Conservation (phyloP, 495 filamentous ascomycete species). For the Oidiodendron maius region DNA sequence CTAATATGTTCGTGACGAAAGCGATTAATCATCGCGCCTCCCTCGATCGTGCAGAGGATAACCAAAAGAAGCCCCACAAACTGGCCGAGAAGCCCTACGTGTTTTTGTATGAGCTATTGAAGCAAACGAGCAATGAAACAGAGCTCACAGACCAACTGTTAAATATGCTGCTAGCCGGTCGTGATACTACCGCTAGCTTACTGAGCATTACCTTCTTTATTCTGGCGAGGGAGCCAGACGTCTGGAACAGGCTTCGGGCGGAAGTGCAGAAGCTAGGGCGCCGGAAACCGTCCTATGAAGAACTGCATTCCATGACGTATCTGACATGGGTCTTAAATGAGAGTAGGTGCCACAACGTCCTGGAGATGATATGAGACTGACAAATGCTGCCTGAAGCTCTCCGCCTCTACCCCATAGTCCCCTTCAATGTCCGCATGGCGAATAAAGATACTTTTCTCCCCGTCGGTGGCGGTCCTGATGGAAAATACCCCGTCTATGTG, state of each 20-base stretch:
- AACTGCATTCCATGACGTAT: constrained; percentile 25
- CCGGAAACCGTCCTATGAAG: constrained; percentile 13
- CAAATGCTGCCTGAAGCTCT: constrained; percentile 21
- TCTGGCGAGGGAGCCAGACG: constrained; percentile 59
- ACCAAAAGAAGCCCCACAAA: not conserved
- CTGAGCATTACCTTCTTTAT: constrained; percentile 60
- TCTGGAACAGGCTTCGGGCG: constrained; percentile 56
- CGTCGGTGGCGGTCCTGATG: constrained; percentile 40
- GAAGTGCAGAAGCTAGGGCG: constrained; percentile 23
- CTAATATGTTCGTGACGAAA: not conserved
- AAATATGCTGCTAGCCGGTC: constrained; percentile 49
- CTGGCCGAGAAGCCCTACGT: not conserved
- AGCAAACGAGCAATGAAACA: not conserved
- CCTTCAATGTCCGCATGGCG: constrained; percentile 46
- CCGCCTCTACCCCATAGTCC: constrained; percentile 53
- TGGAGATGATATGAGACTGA: not conserved
- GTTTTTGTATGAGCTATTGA: not conserved
- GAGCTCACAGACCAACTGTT: constrained; percentile 57
- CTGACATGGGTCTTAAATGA: constrained; percentile 27
- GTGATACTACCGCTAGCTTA: constrained; percentile 50
- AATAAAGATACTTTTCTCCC: constrained; percentile 44
- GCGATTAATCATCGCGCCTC: not conserved
- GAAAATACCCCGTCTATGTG: constrained; percentile 40
- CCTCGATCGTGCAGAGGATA: not conserved
- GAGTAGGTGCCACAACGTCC: not conserved